phyloP scores from a whole-genome alignment of 306 rosid genomes.

The Abrus pulchellus region DNA sequence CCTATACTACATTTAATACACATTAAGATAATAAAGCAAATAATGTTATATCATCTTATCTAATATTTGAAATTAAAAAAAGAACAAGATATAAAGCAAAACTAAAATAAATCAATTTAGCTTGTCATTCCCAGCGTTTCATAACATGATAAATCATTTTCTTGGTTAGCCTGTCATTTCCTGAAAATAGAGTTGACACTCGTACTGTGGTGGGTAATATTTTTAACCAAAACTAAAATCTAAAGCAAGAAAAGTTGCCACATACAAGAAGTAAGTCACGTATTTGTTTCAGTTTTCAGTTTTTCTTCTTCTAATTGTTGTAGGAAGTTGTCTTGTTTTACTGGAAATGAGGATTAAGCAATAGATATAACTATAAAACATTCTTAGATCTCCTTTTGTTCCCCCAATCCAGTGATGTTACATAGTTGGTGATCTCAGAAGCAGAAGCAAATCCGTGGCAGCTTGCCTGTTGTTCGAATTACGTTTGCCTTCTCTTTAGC shows the following conservation, averaged over 20 bases:
- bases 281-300: constrained; percentile 17
- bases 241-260: constrained; percentile 19
- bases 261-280: neutral
- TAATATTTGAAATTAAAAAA: too few species aligned
- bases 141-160: constrained; percentile 4
- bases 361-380: constrained; percentile 39
- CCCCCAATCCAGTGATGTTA: constrained; percentile 8
- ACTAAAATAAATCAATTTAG: too few species aligned
- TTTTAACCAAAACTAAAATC: constrained; percentile 23
- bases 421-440: constrained; percentile 53
- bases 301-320: constrained; percentile 23
- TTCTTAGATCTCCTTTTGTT: constrained; percentile 29
- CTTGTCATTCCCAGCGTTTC: neutral
- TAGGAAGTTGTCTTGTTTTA: constrained; percentile 14
- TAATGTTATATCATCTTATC: too few species aligned
- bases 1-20: too few species aligned
- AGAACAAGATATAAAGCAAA: too few species aligned
- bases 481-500: constrained; percentile 64
- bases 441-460: constrained; percentile 65
- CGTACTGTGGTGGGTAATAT: neutral
- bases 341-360: constrained; percentile 13
- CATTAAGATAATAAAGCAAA: too few species aligned
- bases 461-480: constrained; percentile 69
- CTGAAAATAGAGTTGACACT: constrained; percentile 19
- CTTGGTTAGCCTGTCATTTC: constrained; percentile 14